Percentiles rank a stretch among this genome's conserved stretches.
Conservation (phyloP, 768 basidiomycete species). For the Rhodotorula toruloides region DNA sequence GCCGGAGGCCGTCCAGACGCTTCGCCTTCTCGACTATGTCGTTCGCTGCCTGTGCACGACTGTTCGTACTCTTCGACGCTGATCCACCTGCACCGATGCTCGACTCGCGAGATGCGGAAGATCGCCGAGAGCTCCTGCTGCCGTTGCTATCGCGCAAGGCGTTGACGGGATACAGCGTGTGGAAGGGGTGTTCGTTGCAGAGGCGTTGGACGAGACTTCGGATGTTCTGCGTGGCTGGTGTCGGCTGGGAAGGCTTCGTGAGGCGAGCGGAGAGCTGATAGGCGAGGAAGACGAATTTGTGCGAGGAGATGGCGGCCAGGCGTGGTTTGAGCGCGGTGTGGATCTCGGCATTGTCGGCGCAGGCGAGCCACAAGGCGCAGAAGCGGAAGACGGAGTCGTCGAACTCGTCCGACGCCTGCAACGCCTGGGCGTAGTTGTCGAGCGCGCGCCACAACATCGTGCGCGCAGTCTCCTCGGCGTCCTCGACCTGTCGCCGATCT, state of each 20-base stretch:
- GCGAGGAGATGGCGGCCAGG: conserved; percentile 62
- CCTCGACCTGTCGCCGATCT: conserved; percentile 54
- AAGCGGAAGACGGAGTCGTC: conserved; percentile 79
- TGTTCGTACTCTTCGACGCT: conserved; percentile 10
- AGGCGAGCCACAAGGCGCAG: conserved; percentile 85
- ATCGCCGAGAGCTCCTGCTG: conserved; percentile 14
- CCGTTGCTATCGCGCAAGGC: conserved; percentile 52
- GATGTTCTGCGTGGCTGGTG: conserved; percentile 57
- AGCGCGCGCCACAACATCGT: conserved; percentile 69
- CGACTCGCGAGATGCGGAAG: conserved; percentile 7
- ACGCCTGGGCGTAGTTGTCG: conserved; percentile 75
- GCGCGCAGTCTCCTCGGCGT: conserved; percentile 52
- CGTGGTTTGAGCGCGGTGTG: conserved; percentile 49
- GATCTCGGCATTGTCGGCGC: conserved; percentile 58
- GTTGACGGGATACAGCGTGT: conserved; percentile 82
- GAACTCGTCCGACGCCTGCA: conserved; percentile 63
- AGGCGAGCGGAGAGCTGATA: conserved; percentile 92
- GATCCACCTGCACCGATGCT: not conserved
- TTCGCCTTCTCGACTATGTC: conserved; percentile 30
- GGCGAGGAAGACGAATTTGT: conserved; percentile 83
- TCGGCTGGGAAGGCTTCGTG: conserved; percentile 50
- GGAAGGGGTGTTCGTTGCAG: conserved; percentile 87
- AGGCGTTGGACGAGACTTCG: conserved; percentile 62
- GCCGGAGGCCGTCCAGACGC: not conserved
- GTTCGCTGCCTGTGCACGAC: conserved; percentile 36